Conservation (phyloP, 148 eudicot genomes). For the Amaranthus cruentus region DNA sequence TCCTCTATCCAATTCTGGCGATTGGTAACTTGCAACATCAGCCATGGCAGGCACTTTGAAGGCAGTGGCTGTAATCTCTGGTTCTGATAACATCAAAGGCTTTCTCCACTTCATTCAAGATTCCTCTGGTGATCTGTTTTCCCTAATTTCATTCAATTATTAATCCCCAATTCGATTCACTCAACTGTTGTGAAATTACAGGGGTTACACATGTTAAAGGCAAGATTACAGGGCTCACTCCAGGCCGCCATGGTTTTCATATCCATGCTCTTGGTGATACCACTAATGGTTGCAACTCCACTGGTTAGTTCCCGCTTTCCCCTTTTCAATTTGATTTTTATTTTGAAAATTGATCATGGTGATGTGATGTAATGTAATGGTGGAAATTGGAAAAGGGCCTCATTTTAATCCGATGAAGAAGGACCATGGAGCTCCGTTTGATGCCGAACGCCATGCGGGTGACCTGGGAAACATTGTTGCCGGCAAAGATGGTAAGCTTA, state of each 20-base stretch:
- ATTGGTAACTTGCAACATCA: not conserved
- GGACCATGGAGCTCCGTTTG: slow-evolving; percentile 81
- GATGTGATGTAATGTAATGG: not conserved
- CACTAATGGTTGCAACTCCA: slow-evolving; percentile 88
- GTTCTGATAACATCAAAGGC: slow-evolving; percentile 50
- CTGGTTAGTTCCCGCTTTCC: slow-evolving; percentile 36
- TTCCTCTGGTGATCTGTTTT: slow-evolving; percentile 32
- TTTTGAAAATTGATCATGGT: not conserved
- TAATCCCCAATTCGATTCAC: not conserved
- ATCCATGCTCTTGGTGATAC: slow-evolving; percentile 93
- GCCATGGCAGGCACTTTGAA: slow-evolving; percentile 35
- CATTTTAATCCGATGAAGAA: slow-evolving; percentile 84
- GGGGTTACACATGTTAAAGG: slow-evolving; percentile 63
- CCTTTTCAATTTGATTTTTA: not conserved
- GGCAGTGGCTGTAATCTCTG: slow-evolving; percentile 77
- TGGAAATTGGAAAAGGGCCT: slow-evolving; percentile 41
- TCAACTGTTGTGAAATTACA: slow-evolving; percentile 11
- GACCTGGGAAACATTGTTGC: slow-evolving; percentile 93
- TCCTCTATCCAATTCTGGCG: not conserved
- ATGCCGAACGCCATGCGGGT: slow-evolving; percentile 76
- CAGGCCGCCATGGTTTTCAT: slow-evolving; percentile 89
- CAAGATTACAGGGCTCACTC: slow-evolving; percentile 57
- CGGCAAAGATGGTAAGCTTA: slow-evolving; percentile 54
- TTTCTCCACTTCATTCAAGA: slow-evolving; percentile 58
- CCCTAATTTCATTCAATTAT: not conserved